Base-by-base conservation (phyloP, 1,284 basidiomycete genomes). In the Austroboletus novae-zelandiae region DNA sequence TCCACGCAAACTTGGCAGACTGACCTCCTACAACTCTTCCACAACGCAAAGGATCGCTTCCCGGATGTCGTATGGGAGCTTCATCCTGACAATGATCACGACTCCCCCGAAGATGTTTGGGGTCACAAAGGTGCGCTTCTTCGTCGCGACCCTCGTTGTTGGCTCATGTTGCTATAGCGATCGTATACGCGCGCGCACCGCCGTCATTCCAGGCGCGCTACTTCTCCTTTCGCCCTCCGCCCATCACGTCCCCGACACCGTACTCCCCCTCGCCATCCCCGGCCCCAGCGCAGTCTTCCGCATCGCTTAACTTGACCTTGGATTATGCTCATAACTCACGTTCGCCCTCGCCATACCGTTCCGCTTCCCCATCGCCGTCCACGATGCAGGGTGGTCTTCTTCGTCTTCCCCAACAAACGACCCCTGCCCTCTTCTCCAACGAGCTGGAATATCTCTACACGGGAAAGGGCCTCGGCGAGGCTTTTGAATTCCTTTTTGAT, bases 51-150 rank as follows among this genome's bases (percentile, higher is more conserved):
- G 67, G 86, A 92, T 53, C 77, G 90, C 49, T 96, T 93, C 65
- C 88, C 89, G n/a, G 94, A 97, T 73, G 91, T 98, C 47, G 84
- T 90, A 15, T 97, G 94, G 94, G 85, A 91, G 67, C 74, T 89
- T 20, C 69, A 71, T 15, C 71, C 69, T 42, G 79, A 83, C 25
- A 77, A 78, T 32, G 78, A 77, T 48, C 72, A 72, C 25, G 71
- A 74, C 30, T 62, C 71, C 10, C 65, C 70, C 34, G 82, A 86
- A 45, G 82, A 86, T 54, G 80, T 94, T 15, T 92, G 88, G 83
- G 92, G 90, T 1, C 93, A 96, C 71, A 95, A 96, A 79, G 91
- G 91, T 92, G 20, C 31, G 75, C 61, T 25, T 31, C 17, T 8
- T 44, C 43, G 7, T 52, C 51, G 36, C 44, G 3, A 8, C 30